Conservation (phyloP, 73 alveolate genomes). For the Halteria grandinella region DNA sequence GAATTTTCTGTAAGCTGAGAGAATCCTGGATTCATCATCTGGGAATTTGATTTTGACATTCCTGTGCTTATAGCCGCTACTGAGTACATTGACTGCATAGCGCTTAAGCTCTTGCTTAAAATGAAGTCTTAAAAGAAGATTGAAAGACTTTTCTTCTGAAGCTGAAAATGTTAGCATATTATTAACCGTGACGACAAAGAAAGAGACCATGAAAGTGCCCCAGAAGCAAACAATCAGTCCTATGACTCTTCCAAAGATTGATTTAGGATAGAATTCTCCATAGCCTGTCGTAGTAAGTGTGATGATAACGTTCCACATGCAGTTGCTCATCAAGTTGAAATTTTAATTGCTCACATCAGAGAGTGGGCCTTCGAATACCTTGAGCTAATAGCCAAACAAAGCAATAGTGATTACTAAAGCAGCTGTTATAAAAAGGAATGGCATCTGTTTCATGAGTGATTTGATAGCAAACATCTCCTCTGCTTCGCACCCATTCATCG, state of each 20-base stretch:
- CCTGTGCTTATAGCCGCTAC: constrained; percentile 52
- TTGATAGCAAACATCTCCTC: constrained; percentile 71
- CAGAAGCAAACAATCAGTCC: constrained; percentile 91
- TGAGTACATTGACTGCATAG: constrained; percentile 49
- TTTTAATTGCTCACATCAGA: constrained; percentile 46
- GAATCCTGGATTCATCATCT: constrained; percentile 11
- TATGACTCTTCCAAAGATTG: constrained; percentile 90
- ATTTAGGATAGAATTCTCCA: constrained; percentile 97
- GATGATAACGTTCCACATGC: constrained; percentile 93
- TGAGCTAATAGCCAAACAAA: constrained; percentile 69
- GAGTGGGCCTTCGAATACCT: constrained; percentile 77
- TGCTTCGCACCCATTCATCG: constrained; percentile 80
- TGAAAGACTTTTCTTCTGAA: constrained; percentile 74
- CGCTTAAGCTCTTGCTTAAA: constrained; percentile 53
- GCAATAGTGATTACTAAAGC: constrained; percentile 66
- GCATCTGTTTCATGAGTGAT: constrained; percentile 73
- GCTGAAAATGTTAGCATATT: constrained; percentile 77
- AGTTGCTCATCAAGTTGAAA: constrained; percentile 54
- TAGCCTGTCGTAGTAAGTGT: constrained; percentile 97
- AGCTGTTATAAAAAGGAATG: constrained; percentile 56
- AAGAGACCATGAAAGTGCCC: constrained; percentile 95
- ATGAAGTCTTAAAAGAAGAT: constrained; percentile 57
- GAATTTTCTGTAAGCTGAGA: constrained; percentile 46
- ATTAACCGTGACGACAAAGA: constrained; percentile 94
- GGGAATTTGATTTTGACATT: constrained; percentile 37